phyloP scores from a whole-genome alignment of 768 basidiomycete species.

The Termitomyces sp. region DNA sequence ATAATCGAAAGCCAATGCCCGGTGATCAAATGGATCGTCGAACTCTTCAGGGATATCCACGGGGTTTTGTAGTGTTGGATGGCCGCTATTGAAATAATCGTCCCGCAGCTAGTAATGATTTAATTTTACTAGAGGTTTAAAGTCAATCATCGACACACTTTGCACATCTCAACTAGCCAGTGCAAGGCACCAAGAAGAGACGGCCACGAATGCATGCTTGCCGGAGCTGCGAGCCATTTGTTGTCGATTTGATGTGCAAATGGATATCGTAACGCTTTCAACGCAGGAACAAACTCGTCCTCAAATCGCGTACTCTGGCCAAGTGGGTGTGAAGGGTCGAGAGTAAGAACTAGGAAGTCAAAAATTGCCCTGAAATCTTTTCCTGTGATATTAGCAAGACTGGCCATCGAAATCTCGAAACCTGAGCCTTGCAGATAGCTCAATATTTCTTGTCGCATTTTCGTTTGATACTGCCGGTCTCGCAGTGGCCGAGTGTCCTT shows the following conservation, averaged over 20 bases:
- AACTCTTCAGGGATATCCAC: conserved; percentile 70
- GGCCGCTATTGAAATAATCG: conserved; percentile 56
- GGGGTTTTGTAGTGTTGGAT: conserved; percentile 66
- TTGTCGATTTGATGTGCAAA: conserved; percentile 74
- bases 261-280: conserved; percentile 82
- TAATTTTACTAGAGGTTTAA: conserved; percentile 22
- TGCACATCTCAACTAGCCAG: conserved; percentile 87
- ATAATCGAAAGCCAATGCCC: conserved; percentile 76
- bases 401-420: conserved; percentile 65
- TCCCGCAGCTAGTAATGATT: conserved; percentile 30
- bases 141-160: conserved; percentile 46
- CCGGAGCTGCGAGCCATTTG: conserved; percentile 86
- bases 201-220: conserved; percentile 92
- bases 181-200: conserved; percentile 82
- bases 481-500: conserved; percentile 81
- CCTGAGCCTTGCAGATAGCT: conserved; percentile 64
- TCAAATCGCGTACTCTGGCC: conserved; percentile 55
- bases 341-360: conserved; percentile 63
- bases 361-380: conserved; percentile 88
- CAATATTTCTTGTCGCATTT: conserved; percentile 76
- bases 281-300: conserved; percentile 75
- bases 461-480: conserved; percentile 67
- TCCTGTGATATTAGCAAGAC: conserved; percentile 73
- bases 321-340: conserved; percentile 70
- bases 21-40: conserved; percentile 69